These are phyloP conservation scores for Coemansia sp. DNA, from an alignment of 192 early-diverging fungal genomes.

Conservation along the genomic window DNA sequence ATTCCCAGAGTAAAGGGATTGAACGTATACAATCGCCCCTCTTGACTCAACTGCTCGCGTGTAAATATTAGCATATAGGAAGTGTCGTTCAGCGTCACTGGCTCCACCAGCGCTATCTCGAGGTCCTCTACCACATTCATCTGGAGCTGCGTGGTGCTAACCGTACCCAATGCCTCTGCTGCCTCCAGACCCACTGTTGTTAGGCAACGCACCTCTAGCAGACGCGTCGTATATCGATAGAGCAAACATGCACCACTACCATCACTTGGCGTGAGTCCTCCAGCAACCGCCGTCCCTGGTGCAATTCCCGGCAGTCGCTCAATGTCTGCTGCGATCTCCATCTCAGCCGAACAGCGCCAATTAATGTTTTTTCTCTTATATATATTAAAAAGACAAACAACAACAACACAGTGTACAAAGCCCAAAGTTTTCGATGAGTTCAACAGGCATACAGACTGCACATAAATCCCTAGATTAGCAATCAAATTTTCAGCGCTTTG, in stretches of 20 bases:
- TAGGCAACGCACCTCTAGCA: constrained; percentile 38
- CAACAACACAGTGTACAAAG: constrained; percentile 1
- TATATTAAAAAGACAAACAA: neutral
- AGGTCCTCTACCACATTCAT: constrained; percentile 23
- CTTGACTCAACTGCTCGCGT: constrained; percentile 18
- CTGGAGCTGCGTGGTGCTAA: constrained; percentile 35
- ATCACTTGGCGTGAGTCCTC: constrained; percentile 18
- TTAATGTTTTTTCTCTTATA: neutral
- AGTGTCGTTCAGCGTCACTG: constrained; percentile 21
- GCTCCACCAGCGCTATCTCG: constrained; percentile 24
- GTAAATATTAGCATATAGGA: constrained; percentile 27
- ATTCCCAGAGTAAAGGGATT: constrained; percentile 37
- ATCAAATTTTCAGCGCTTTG: constrained; percentile 14
- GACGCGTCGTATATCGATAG: constrained; percentile 28
- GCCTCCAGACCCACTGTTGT: constrained; percentile 6
- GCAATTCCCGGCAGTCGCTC: constrained; percentile 24
- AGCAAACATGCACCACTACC: constrained; percentile 11
- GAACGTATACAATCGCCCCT: constrained; percentile 25
- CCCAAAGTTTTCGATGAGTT: neutral
- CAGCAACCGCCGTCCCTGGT: constrained; percentile 6
- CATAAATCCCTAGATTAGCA: neutral
- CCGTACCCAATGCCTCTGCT: constrained; percentile 35
- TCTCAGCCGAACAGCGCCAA: neutral
- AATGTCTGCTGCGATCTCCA: constrained; percentile 33
- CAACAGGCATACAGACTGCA: neutral